Percentiles rank a stretch among this genome's conserved stretches.
Evolutionary conservation across 2,329 filamentous ascomycete genomes (phyloP).

Genomic region (Thelonectria blattea): DNA sequence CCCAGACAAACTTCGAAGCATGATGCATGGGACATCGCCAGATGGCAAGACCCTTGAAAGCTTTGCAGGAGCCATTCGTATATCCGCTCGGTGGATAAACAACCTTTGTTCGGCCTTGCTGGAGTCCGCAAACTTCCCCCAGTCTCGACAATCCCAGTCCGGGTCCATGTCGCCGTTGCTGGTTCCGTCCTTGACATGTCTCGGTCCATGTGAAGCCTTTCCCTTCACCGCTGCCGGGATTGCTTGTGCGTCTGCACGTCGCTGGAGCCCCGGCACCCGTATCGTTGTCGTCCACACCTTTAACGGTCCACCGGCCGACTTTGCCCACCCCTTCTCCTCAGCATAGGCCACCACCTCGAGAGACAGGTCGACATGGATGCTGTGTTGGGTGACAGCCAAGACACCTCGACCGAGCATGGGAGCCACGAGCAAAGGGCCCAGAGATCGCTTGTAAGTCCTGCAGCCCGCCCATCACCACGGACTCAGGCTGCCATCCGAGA

Average conservation of each 20-base stretch:
- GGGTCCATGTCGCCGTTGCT: slow-evolving; percentile 4
- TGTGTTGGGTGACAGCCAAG: slow-evolving; percentile 31
- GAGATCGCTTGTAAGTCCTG: slow-evolving; percentile 26
- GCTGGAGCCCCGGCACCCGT: slow-evolving; percentile 26
- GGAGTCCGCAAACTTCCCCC: slow-evolving; percentile 8
- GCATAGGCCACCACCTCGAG: slow-evolving; percentile 18
- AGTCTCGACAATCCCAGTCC: slow-evolving; percentile 10
- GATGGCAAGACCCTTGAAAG: slow-evolving; percentile 11
- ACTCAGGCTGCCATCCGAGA: slow-evolving; percentile 6
- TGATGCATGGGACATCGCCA: slow-evolving; percentile 7
- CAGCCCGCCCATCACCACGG: neutral
- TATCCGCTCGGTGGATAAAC: neutral
- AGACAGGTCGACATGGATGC: slow-evolving; percentile 30
- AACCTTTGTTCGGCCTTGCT: slow-evolving; percentile 2
- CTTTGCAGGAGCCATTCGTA: neutral
- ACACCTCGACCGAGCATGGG: slow-evolving; percentile 33
- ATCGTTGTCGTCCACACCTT: slow-evolving; percentile 24
- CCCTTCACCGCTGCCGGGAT: slow-evolving; percentile 35
- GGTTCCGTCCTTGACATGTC: slow-evolving; percentile 17
- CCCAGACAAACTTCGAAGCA: slow-evolving; percentile 1
- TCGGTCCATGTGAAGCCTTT: slow-evolving; percentile 9
- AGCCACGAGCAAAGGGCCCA: slow-evolving; percentile 35
- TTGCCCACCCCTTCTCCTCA: slow-evolving; percentile 16
- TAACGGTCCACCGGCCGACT: slow-evolving; percentile 25
- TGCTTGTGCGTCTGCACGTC: slow-evolving; percentile 31